phyloP scores from a whole-genome alignment of 169 alveolate genomes.

The Plasmodium fragile region DNA sequence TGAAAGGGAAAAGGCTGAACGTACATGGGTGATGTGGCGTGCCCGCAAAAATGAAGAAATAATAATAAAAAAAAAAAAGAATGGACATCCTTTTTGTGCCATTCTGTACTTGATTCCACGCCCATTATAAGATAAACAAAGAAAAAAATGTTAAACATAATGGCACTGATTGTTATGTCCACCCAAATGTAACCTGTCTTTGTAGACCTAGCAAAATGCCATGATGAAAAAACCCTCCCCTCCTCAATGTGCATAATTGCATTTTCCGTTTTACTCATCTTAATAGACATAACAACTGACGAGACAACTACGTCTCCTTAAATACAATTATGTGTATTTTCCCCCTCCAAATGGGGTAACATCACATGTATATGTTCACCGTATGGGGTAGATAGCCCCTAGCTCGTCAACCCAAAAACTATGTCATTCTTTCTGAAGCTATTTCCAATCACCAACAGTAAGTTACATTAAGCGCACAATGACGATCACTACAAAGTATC shows the following conservation, averaged over 20 bases:
- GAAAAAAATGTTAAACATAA: not conserved
- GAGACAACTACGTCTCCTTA: not conserved
- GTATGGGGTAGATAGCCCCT: not conserved
- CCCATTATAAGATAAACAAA: not conserved
- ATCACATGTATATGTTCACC: not conserved
- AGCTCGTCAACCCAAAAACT: not conserved
- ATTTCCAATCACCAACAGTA: not conserved
- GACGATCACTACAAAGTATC: not conserved
- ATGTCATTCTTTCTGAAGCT: not conserved
- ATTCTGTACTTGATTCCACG: not conserved
- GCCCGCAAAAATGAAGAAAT: not conserved
- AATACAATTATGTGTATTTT: not conserved
- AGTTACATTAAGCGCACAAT: not conserved
- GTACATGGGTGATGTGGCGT: not conserved
- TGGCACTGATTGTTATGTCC: not conserved
- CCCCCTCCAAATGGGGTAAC: not conserved
- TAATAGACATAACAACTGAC: not conserved
- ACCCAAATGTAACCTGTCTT: not conserved
- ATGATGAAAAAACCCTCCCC: not conserved
- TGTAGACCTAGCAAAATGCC: not conserved
- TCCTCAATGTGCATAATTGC: not conserved
- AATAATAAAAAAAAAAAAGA: no score
- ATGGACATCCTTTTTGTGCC: not conserved
- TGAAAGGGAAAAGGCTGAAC: not conserved
- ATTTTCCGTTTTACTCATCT: not conserved